Base-by-base conservation (phyloP, 345 rosid genomes). In the Citropsis articulata region DNA sequence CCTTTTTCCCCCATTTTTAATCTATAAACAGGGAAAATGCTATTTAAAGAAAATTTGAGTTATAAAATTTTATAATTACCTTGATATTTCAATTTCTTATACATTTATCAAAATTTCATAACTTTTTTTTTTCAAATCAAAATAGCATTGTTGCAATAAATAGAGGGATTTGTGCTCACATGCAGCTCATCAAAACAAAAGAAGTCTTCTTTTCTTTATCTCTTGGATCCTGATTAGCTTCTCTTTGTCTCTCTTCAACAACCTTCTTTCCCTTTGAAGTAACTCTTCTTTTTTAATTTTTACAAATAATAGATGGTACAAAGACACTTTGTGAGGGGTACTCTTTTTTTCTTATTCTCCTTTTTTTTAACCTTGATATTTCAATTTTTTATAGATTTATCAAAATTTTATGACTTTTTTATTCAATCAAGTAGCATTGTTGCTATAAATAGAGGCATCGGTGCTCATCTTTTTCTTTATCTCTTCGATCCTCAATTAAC, bases 371-470 rank as follows among this genome's bases (percentile, higher is more conserved):
- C 2, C 45, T 40, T 40, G 45, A 40, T 40, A 9, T 40, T 9
- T 40, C 13, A 9, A 40, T 40, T 40, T 40, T 45, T 45, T 45
- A 12, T 3, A 45, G 5, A 45, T 45, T 12, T 45, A 12, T 45
- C 50, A 1, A 45, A 45, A 45, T 12, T 45, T 42, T 42, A 10
- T 42, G 10, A 0, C 48, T 42, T 42, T 42, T 42, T 2, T 36
- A 6, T 6, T 36, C 38, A 36, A 42, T 42, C 48, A 42, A 10
- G 12, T 42, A 42, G 50, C 1, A 12, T 45, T 45, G 16, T 84
- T 50, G 27, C 90, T 87, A 85, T 88, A 88, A 84, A 85, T 84
- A 82, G 81, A 76, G 66, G 45, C 30, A 24, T 12, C 18, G 81
- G 83, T 45, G 2, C 60, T 18, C 75, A 60, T 70, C 35, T 55